Percentiles rank a stretch among this genome's conserved stretches.
phyloP scores from a whole-genome alignment of 148 eudicot species.

The Rhododendron simsii region DNA sequence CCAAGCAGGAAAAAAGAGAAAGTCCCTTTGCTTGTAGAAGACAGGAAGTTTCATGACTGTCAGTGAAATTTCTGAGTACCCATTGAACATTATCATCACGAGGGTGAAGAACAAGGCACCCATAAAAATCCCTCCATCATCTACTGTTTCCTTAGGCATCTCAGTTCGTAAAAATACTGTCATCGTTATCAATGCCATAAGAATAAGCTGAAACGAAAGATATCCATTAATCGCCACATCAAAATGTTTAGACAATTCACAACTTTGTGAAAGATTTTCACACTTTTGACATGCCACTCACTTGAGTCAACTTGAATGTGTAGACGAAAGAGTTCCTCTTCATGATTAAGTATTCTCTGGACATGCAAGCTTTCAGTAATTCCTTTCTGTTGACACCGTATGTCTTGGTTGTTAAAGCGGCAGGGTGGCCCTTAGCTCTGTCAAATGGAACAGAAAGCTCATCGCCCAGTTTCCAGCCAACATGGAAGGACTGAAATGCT shows the following conservation, averaged over 20 bases:
- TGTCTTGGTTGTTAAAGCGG: constrained; percentile 32
- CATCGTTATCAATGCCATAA: constrained; percentile 23
- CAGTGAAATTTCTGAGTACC: constrained; percentile 27
- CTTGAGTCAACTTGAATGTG: constrained; percentile 35
- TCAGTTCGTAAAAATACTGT: constrained; percentile 25
- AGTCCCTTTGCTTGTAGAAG: constrained; percentile 55
- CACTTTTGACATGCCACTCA: constrained; percentile 20
- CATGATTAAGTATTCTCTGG: constrained; percentile 39
- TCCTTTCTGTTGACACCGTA: constrained; percentile 28
- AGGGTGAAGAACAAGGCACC: constrained; percentile 44
- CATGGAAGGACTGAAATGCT: constrained; percentile 35
- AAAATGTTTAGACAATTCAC: neutral
- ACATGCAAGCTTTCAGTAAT: constrained; percentile 31
- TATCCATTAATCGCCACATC: neutral
- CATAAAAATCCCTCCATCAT: constrained; percentile 33
- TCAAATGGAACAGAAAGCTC: constrained; percentile 32
- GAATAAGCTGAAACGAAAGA: constrained; percentile 19
- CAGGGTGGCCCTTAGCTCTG: constrained; percentile 22
- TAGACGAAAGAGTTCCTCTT: constrained; percentile 39
- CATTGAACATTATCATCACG: constrained; percentile 38
- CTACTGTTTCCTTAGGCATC: constrained; percentile 28
- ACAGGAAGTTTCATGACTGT: constrained; percentile 48
- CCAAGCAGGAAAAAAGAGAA: constrained; percentile 55
- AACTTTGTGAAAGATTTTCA: neutral
- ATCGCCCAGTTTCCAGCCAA: constrained; percentile 19